Evolutionary conservation across 352 stramenopile species (phyloP).

Genomic region (Pythium vanterpoolii): DNA sequence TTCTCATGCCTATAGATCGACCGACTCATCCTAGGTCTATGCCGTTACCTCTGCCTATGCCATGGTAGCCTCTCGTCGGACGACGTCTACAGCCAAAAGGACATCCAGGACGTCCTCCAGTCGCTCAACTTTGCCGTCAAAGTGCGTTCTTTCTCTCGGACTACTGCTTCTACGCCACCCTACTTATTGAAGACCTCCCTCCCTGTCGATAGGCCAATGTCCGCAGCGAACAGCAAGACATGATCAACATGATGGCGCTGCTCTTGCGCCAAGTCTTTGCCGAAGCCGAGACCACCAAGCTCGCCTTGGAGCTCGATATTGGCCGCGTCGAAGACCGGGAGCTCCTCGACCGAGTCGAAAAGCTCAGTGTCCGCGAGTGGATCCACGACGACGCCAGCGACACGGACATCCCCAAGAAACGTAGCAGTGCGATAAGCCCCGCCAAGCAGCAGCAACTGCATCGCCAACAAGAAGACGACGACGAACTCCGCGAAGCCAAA

Average conservation of each 20-base stretch:
- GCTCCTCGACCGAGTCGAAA: conserved; percentile 72
- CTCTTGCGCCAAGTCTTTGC: conserved; percentile 78
- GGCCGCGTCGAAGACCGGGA: conserved; percentile 71
- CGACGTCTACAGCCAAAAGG: conserved; percentile 82
- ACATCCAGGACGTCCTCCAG: conserved; percentile 68
- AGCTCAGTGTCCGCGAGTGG: conserved; percentile 74
- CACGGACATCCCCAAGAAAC: conserved; percentile 5
- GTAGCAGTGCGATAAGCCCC: conserved; percentile 6
- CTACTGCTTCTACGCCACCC: too few species aligned
- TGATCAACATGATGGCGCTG: conserved; percentile 86
- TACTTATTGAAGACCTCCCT: too few species aligned
- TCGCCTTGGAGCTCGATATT: conserved; percentile 69
- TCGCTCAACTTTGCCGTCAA: conserved; percentile 83
- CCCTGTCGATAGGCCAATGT: conserved; percentile 50
- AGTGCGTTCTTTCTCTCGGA: conserved; percentile 26
- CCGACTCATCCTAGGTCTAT: too few species aligned
- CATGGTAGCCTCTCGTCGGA: conserved; percentile 66
- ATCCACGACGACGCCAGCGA: conserved; percentile 28
- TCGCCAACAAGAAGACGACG: conserved; percentile 36
- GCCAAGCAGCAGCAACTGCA: conserved; percentile 18
- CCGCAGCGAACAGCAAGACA: conserved; percentile 75
- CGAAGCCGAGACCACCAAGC: conserved; percentile 64
- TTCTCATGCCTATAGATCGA: too few species aligned
- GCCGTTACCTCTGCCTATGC: background rate
- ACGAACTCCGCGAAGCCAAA: conserved; percentile 57